Conservation (phyloP, 257 asterid species). For the Nicotiana attenuata region DNA sequence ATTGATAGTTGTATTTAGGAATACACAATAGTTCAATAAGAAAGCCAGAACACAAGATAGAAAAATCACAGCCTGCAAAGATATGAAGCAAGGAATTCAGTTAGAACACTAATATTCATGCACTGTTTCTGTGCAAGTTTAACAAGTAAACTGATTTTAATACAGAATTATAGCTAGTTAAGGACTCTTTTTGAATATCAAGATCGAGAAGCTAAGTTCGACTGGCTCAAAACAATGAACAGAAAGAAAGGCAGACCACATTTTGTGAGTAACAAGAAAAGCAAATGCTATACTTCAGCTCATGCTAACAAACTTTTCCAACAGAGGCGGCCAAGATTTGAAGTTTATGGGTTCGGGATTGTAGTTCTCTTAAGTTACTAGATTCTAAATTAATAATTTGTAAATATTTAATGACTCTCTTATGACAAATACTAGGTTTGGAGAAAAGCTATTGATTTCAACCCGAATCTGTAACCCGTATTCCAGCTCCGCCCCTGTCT, state of each 20-base stretch:
- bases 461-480: too few species aligned
- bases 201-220: background rate
- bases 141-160: background rate
- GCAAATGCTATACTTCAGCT: background rate
- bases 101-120: background rate
- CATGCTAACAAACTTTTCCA: background rate
- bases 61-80: conserved; percentile 18
- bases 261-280: background rate
- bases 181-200: background rate
- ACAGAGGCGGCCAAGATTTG: background rate
- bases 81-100: background rate
- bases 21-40: conserved; percentile 18
- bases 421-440: too few species aligned
- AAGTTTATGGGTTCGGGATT: too few species aligned
- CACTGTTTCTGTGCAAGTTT: background rate
- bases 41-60: conserved; percentile 26
- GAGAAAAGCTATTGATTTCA: too few species aligned
- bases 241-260: background rate
- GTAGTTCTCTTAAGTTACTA: too few species aligned
- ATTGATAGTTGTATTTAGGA: conserved; percentile 23
- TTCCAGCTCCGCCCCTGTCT: too few species aligned
- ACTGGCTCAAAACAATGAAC: background rate
- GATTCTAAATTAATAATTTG: too few species aligned
- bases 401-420: too few species aligned
- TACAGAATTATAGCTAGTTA: background rate